Percentiles rank a stretch among this genome's conserved stretches.
phyloP scores from a whole-genome alignment of 495 filamentous ascomycete genomes.

The Tetracladium setigerum region DNA sequence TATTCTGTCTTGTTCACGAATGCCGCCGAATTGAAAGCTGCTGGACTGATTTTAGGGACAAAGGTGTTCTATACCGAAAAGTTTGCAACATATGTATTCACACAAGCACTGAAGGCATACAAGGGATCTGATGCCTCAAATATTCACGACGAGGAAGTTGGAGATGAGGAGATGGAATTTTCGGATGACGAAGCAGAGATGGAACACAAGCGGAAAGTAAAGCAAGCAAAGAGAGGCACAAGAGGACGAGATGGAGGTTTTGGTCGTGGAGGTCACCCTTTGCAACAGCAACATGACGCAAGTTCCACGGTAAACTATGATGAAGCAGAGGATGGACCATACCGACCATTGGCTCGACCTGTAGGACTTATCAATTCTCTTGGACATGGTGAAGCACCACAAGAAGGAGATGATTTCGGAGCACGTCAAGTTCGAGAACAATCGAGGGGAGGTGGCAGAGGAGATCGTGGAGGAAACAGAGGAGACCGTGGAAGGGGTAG shows the following conservation, averaged over 20 bases:
- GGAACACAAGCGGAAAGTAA: conserved; percentile 59
- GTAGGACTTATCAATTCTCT: conserved; percentile 36
- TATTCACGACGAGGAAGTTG: conserved; percentile 86
- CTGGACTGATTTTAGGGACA: conserved; percentile 55
- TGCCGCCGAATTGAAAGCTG: conserved; percentile 54
- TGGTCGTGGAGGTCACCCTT: conserved; percentile 22
- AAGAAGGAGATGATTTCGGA: conserved; percentile 24
- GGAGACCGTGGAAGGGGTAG: conserved; percentile 42
- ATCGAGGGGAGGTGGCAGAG: conserved; percentile 38
- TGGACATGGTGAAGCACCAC: conserved; percentile 26
- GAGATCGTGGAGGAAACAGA: conserved; percentile 38
- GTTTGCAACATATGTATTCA: conserved; percentile 76
- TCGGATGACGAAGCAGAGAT: conserved; percentile 93
- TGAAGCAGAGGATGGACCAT: conserved; percentile 51
- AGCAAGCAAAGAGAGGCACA: conserved; percentile 52
- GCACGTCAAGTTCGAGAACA: conserved; percentile 19
- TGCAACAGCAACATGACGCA: conserved; percentile 25
- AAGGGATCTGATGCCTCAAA: conserved; percentile 93
- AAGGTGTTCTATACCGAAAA: conserved; percentile 68
- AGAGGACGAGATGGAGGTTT: conserved; percentile 28
- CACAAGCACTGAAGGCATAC: conserved; percentile 61
- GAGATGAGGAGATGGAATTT: conserved; percentile 80
- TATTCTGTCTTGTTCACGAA: conserved; percentile 70
- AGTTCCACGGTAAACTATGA: conserved; percentile 30
- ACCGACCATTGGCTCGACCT: conserved; percentile 62